These are phyloP conservation scores for Elymus sibiricus DNA, from an alignment of 176 grass and related monocot genomes.

Conservation along the genomic window DNA sequence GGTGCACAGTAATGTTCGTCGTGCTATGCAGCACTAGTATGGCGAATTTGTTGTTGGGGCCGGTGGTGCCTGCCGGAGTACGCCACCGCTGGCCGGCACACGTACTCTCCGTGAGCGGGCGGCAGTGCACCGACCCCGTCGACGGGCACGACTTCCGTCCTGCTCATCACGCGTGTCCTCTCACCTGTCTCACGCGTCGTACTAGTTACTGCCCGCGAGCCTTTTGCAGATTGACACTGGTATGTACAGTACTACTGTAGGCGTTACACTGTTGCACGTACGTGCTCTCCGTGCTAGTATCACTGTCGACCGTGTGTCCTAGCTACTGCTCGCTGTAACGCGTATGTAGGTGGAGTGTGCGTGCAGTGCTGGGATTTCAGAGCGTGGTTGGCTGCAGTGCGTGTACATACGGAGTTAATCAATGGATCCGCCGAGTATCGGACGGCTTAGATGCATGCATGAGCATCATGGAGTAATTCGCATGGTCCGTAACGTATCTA, in stretches of 20 bases:
- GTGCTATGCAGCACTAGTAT: too few relatives aligned
- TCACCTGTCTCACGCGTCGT: not conserved
- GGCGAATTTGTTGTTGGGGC: too few relatives aligned
- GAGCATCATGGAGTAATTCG: not conserved
- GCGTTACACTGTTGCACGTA: not conserved
- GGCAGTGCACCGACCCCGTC: not conserved
- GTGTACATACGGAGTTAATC: not conserved
- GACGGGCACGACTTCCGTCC: not conserved
- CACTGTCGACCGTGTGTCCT: not conserved
- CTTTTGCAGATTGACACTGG: not conserved
- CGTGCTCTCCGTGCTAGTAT: not conserved
- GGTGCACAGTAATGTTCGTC: too few relatives aligned
- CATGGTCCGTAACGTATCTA: not conserved
- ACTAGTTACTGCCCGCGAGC: not conserved
- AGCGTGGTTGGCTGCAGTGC: not conserved
- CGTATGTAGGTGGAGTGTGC: not conserved
- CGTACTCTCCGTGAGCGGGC: not conserved
- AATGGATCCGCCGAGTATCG: not conserved
- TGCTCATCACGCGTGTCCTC: not conserved
- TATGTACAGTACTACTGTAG: too few relatives aligned
- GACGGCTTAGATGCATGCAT: not conserved
- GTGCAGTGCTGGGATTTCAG: not conserved
- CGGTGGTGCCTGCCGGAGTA: not conserved
- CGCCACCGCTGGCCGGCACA: not conserved
- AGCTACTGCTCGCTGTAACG: not conserved